Evolutionary conservation across 495 filamentous ascomycete genomes (phyloP).

Genomic region (Penicillium riverlandense): DNA sequence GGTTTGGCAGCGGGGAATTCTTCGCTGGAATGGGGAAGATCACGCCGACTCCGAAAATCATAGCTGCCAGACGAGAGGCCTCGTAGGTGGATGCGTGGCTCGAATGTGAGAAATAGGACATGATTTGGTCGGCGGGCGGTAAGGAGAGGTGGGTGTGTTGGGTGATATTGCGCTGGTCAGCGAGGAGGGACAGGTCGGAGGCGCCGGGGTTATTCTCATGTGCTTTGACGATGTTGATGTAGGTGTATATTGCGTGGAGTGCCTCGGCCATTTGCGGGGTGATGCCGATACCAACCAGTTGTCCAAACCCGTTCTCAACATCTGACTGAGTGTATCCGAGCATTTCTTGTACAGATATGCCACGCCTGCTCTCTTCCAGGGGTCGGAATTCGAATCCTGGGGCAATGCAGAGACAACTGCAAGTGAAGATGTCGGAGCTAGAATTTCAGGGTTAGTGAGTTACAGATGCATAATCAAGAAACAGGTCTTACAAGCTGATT

Average conservation of each 20-base stretch:
- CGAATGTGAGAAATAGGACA: constrained; percentile 5
- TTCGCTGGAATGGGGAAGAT: constrained; percentile 33
- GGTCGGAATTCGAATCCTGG: constrained; percentile 32
- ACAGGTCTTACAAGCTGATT: constrained; percentile 27
- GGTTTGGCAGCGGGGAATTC: constrained; percentile 21
- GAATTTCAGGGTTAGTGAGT: constrained; percentile 1
- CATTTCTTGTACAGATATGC: constrained; percentile 17
- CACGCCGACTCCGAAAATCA: constrained; percentile 31
- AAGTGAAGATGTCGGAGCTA: constrained; percentile 33
- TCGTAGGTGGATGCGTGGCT: constrained; percentile 26
- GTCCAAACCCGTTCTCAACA: constrained; percentile 19
- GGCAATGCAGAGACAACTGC: constrained; percentile 15
- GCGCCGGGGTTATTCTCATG: constrained; percentile 1
- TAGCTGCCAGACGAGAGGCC: constrained; percentile 25
- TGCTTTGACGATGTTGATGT: constrained; percentile 20
- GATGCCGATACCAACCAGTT: constrained; percentile 21
- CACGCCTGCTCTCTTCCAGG: constrained; percentile 12
- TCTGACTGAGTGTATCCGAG: constrained; percentile 17
- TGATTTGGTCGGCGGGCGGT: constrained; percentile 15
- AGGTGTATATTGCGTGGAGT: constrained; percentile 22
- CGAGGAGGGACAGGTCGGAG: constrained; percentile 18
- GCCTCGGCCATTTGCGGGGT: constrained; percentile 24
- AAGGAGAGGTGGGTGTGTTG: constrained; percentile 26
- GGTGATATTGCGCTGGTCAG: constrained; percentile 32
- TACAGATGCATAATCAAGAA: neutral